A percentile compares a stretch with the other conserved stretches of the same genome.
phyloP scores from a whole-genome alignment of 805 yeast species.

The Wickerhamomyces ciferrii region DNA sequence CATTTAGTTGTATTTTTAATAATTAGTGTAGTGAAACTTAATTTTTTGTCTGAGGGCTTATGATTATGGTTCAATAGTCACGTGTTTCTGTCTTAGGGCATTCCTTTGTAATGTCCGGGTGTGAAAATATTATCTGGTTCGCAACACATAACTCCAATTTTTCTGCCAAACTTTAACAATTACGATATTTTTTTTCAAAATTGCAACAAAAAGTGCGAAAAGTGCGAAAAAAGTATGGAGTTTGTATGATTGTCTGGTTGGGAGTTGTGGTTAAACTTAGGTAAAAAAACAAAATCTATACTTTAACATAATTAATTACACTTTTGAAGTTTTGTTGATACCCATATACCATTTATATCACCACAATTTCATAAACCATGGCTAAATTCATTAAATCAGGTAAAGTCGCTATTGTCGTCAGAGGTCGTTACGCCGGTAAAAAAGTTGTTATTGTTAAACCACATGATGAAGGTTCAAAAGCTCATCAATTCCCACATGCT shows the following conservation, averaged over 20 bases:
- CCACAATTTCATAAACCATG: conserved; percentile 41
- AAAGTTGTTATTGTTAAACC: conserved; percentile 98
- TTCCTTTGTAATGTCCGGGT: no score
- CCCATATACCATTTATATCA: neutral
- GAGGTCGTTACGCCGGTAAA: conserved; percentile 99
- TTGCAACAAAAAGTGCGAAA: neutral
- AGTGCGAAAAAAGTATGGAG: no score
- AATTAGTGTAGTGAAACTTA: no score
- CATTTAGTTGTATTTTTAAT: no score
- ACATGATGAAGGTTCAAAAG: conserved; percentile 97
- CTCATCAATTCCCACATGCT: conserved; percentile 99
- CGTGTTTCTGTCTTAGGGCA: neutral
- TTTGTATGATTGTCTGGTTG: neutral
- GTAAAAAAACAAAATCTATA: neutral
- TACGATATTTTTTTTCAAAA: neutral
- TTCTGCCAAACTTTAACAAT: neutral
- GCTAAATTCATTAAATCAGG: conserved; percentile 99
- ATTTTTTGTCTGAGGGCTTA: no score
- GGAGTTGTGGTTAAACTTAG: no score
- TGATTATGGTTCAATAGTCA: no score
- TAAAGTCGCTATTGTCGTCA: conserved; percentile 66
- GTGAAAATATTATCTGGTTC: no score
- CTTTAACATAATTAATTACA: neutral
- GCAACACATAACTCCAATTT: neutral
- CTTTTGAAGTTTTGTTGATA: neutral